These are phyloP conservation scores for Cenococcum geophilum DNA, from an alignment of 495 filamentous ascomycete species.

Conservation along the genomic window DNA sequence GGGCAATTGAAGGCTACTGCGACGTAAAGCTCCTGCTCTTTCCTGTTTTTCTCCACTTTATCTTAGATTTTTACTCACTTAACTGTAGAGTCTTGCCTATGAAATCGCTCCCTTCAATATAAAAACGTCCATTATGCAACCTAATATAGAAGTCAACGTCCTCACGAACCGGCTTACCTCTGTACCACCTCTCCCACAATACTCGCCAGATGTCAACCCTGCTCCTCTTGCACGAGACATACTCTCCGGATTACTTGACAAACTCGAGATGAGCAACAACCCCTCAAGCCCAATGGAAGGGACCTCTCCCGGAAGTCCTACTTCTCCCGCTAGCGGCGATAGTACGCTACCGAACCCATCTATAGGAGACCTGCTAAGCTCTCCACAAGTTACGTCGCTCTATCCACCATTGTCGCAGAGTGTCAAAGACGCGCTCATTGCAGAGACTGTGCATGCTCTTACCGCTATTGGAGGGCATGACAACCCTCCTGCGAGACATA, in stretches of 20 bases:
- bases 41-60: neutral
- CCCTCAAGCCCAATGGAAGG: slow-evolving; percentile 12
- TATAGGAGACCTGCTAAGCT: slow-evolving; percentile 39
- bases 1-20: slow-evolving; percentile 97
- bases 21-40: slow-evolving; percentile 50
- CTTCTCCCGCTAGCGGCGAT: slow-evolving; percentile 30
- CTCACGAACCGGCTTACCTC: slow-evolving; percentile 81
- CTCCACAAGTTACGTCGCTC: slow-evolving; percentile 56
- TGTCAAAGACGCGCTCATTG: slow-evolving; percentile 62
- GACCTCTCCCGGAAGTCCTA: slow-evolving; percentile 17
- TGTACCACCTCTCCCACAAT: slow-evolving; percentile 66
- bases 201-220: slow-evolving; percentile 65
- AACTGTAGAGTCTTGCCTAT: slow-evolving; percentile 70
- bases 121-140: slow-evolving; percentile 91
- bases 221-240: slow-evolving; percentile 78
- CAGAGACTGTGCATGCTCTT: slow-evolving; percentile 88
- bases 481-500: slow-evolving; percentile 89
- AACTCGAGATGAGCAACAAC: slow-evolving; percentile 35
- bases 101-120: slow-evolving; percentile 97
- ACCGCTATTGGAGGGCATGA: slow-evolving; percentile 89
- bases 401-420: slow-evolving; percentile 63
- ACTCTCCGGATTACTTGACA: slow-evolving; percentile 63
- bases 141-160: slow-evolving; percentile 73
- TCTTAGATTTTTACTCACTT: slow-evolving; percentile 12
- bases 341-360: slow-evolving; percentile 37